A percentile compares a stretch with the other conserved stretches of the same genome.
Evolutionary conservation across 305 asterid genomes (phyloP).

Genomic region (Nicotiana rustica): DNA sequence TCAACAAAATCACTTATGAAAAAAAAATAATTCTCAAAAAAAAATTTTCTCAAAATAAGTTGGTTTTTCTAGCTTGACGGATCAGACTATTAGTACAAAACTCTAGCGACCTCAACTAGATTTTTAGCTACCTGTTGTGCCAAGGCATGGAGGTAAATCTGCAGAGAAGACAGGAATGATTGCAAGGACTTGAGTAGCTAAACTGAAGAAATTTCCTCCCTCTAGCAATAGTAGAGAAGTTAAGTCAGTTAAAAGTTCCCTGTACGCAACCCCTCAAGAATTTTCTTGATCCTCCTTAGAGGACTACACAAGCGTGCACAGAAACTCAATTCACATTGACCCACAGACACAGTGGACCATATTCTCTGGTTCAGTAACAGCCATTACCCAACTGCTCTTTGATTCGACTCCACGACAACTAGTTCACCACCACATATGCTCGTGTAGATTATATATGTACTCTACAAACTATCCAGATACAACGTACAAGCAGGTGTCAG

Average conservation of each 20-base stretch:
- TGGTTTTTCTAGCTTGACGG: too few species aligned
- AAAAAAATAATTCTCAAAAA: too few species aligned
- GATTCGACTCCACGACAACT: not conserved
- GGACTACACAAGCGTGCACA: not conserved
- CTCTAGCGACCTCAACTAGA: not conserved
- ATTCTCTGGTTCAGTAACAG: not conserved
- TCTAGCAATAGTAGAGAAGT: not conserved
- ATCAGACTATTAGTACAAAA: not conserved
- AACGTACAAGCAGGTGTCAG: not conserved
- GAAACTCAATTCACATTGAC: not conserved
- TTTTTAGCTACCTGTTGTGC: not conserved
- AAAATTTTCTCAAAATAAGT: too few species aligned
- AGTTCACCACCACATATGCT: not conserved
- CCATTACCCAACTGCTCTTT: not conserved
- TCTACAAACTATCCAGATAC: not conserved
- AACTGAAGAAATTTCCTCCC: not conserved
- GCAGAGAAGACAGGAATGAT: not conserved
- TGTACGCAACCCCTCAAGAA: not conserved
- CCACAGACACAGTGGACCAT: not conserved
- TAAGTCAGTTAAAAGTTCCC: not conserved
- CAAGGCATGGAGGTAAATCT: not conserved
- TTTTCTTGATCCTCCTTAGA: not conserved
- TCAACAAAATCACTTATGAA: too few species aligned
- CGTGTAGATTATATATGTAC: not conserved
- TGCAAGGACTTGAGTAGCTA: not conserved